Percentiles rank a stretch among this genome's conserved stretches.
These are phyloP conservation scores for Apiotrichum akiyoshidainum DNA, from an alignment of 1,284 basidiomycete species.

Conservation along the genomic window DNA sequence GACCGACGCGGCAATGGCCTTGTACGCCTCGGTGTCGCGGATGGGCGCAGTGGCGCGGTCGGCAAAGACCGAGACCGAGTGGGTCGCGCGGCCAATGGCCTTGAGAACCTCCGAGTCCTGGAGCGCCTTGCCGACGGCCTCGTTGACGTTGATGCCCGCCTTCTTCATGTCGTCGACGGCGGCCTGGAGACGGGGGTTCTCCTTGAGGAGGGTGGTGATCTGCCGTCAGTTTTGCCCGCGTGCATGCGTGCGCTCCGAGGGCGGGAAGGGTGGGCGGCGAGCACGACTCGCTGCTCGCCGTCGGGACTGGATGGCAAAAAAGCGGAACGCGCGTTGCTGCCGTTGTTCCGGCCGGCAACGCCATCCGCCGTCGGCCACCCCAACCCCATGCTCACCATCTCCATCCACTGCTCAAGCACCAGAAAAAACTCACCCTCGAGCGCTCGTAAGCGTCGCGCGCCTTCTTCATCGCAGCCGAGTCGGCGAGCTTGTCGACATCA, in stretches of 20 bases:
- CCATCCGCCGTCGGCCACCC: neutral
- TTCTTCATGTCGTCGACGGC: conserved; percentile 88
- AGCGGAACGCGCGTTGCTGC: too few relatives aligned
- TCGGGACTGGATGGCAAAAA: too few relatives aligned
- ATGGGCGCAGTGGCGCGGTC: conserved; percentile 85
- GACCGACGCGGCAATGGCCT: conserved; percentile 80
- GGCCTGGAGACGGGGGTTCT: conserved; percentile 85
- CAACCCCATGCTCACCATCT: neutral
- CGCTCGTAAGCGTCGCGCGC: conserved; percentile 88
- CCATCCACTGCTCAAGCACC: neutral
- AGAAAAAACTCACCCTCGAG: conserved; percentile 66
- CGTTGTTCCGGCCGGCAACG: neutral
- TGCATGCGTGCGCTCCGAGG: neutral
- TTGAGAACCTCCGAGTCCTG: conserved; percentile 86
- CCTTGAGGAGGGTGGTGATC: conserved; percentile 90
- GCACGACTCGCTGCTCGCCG: too few relatives aligned
- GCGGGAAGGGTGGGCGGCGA: too few relatives aligned
- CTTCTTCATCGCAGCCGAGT: conserved; percentile 92
- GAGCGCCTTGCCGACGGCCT: conserved; percentile 86
- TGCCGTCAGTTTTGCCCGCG: conserved; percentile 41
- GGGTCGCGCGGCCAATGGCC: conserved; percentile 71
- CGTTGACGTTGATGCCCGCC: conserved; percentile 85
- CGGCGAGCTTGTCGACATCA: conserved; percentile 94
- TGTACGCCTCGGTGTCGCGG: conserved; percentile 92
- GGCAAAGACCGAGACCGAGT: conserved; percentile 68